Base-by-base conservation (phyloP, 2,329 filamentous ascomycete genomes). In the Alternaria hordeiaustralica region DNA sequence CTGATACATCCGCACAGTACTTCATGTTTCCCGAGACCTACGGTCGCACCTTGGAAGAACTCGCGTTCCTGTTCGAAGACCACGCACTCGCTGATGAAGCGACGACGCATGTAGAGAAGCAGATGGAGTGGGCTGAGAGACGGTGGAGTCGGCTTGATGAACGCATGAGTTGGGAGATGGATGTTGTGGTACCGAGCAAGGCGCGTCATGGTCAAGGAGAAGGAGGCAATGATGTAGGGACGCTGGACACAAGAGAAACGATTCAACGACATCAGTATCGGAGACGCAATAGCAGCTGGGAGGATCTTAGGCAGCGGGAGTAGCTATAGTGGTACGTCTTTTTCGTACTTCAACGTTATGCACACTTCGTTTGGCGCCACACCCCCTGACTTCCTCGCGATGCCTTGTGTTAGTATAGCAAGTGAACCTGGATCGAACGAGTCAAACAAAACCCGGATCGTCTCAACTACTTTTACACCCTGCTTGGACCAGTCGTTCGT, bases 1-100 rank as follows among this genome's bases (percentile, higher is more conserved):
- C 28, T 51, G 5, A 51, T 18, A 1, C 20, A 23, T 12, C 2
- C 1, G 15, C 12, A 2, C n/a, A 72, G 71, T 90, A 87, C 78
- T 88, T 89, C 81, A 86, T 90, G 79, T 90, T 89, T 73, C 85
- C 90, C 49, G 90, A 93, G 81, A 92, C 90, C 11, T 89, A 88
- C 72, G 89, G 89, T 2, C 88, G 88, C 2, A 91, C 89, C 0
- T 85, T 92, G 0, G 90, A 92, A 76, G 88, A 91, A 76, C 86
- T 91, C 67, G 87, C 89, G 33, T 76, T 76, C 66, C 64, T 78
- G 13, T 78, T 77, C 63, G 75, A 78, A 66, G 73, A 75, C 60
- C 61, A 69, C 18, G 57, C 69, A 2, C 68, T 71, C 12, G 75
- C 75, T 6, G 75, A 78, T 13, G 67, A 77, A 64, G 72, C 74